phyloP scores from a whole-genome alignment of 2,329 filamentous ascomycete species.

The Ceratocystis albifundus region DNA sequence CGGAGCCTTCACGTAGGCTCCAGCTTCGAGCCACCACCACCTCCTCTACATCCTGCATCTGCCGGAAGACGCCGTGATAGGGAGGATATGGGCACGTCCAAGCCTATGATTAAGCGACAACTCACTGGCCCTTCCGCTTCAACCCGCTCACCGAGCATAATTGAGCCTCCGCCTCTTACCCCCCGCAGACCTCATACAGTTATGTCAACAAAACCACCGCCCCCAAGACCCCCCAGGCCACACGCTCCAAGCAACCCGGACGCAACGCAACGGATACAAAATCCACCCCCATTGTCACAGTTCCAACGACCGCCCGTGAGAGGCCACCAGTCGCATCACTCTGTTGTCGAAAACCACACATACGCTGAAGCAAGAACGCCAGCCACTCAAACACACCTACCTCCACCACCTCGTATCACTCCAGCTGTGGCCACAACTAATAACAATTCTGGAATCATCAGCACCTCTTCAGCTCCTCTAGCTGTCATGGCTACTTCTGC shows the following conservation, averaged over 20 bases:
- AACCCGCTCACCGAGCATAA: conserved; percentile 7
- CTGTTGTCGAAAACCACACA: conserved; percentile 13
- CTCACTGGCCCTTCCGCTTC: conserved; percentile 20
- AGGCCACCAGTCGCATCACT: conserved; percentile 22
- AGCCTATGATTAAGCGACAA: conserved; percentile 17
- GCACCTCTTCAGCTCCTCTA: conserved; percentile 22
- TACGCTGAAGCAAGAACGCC: conserved; percentile 16
- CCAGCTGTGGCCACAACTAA: conserved; percentile 24
- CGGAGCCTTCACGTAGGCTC: conserved; percentile 21
- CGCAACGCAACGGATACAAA: background rate
- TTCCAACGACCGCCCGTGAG: conserved; percentile 16
- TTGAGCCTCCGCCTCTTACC: conserved; percentile 19
- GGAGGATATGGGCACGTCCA: conserved; percentile 16
- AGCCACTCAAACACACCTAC: conserved; percentile 11
- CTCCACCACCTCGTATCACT: conserved; percentile 14
- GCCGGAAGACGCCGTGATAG: conserved; percentile 17
- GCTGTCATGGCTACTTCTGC: conserved; percentile 17
- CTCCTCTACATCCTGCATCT: conserved; percentile 19
- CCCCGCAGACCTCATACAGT: conserved; percentile 15
- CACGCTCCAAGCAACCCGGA: conserved; percentile 16
- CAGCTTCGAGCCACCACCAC: conserved; percentile 21
- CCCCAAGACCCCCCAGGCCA: conserved; percentile 18
- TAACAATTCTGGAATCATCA: conserved; percentile 23
- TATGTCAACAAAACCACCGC: conserved; percentile 19
- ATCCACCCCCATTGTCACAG: conserved; percentile 15